Conservation (phyloP, 176 grass and related monocot species). For the Musa schizocarpa region DNA sequence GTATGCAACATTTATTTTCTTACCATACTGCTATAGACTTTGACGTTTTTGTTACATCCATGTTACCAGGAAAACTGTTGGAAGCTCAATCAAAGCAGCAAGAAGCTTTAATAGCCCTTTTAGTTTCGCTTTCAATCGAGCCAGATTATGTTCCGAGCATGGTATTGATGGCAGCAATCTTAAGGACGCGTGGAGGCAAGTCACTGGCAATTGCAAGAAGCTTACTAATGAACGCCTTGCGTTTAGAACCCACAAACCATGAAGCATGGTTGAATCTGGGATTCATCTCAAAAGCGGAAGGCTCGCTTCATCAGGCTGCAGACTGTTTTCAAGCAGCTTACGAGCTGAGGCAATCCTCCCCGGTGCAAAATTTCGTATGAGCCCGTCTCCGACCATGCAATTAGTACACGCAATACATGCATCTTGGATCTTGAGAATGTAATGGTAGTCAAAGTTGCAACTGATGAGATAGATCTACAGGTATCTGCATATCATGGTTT, state of each 20-base stretch:
- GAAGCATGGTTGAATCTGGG: slow-evolving; percentile 77
- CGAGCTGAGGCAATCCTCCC: slow-evolving; percentile 62
- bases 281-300: slow-evolving; percentile 56
- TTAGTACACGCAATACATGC: not conserved
- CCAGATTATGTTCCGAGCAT: slow-evolving; percentile 80
- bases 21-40: not conserved
- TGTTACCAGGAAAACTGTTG: slow-evolving; percentile 52
- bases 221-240: slow-evolving; percentile 59
- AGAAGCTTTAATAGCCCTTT: slow-evolving; percentile 67
- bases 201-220: slow-evolving; percentile 51
- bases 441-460: not conserved
- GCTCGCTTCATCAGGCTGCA: slow-evolving; percentile 51
- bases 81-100: slow-evolving; percentile 67
- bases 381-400: not conserved
- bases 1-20: not conserved
- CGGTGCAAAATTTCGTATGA: slow-evolving; percentile 51
- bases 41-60: not conserved
- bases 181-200: slow-evolving; percentile 48
- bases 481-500: not conserved
- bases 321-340: slow-evolving; percentile 86
- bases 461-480: not conserved
- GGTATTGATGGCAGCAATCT: slow-evolving; percentile 70
- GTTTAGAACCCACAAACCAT: slow-evolving; percentile 60
- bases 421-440: not conserved
- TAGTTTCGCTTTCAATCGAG: slow-evolving; percentile 61